A percentile compares a stretch with the other conserved stretches of the same genome.
Evolutionary conservation across 2,329 filamentous ascomycete genomes (phyloP).

Genomic region (Periconia sp.): DNA sequence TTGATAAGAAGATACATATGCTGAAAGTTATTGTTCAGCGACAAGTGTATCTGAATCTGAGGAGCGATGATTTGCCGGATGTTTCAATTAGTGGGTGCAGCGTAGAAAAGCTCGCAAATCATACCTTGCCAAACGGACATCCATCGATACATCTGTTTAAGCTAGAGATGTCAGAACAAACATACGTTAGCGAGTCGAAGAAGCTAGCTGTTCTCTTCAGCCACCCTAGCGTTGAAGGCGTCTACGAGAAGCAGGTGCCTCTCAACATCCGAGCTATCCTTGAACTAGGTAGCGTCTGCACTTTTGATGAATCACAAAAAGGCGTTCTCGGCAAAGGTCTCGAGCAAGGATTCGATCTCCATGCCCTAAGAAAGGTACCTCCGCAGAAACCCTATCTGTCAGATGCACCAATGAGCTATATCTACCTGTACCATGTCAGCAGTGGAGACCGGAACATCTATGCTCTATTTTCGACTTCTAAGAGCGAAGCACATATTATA

Average conservation of each 20-base stretch:
- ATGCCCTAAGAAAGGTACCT: slow-evolving; percentile 71
- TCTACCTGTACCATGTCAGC: slow-evolving; percentile 92
- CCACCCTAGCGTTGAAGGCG: slow-evolving; percentile 92
- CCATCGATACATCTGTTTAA: slow-evolving; percentile 94
- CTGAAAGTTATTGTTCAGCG: slow-evolving; percentile 89
- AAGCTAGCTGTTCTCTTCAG: slow-evolving; percentile 86
- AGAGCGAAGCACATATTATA: slow-evolving; percentile 80
- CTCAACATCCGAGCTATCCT: slow-evolving; percentile 86
- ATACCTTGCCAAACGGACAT: slow-evolving; percentile 93
- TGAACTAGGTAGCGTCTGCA: slow-evolving; percentile 87
- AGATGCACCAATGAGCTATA: slow-evolving; percentile 75
- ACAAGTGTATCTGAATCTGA: slow-evolving; percentile 90
- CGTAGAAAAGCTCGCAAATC: slow-evolving; percentile 91
- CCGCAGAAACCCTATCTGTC: slow-evolving; percentile 77
- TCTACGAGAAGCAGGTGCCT: slow-evolving; percentile 94
- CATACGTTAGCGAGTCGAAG: slow-evolving; percentile 82
- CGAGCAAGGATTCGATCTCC: slow-evolving; percentile 91
- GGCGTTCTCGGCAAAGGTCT: slow-evolving; percentile 92
- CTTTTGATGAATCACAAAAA: slow-evolving; percentile 87
- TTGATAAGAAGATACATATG: slow-evolving; percentile 88
- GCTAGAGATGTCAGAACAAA: slow-evolving; percentile 85
- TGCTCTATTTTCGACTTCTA: slow-evolving; percentile 85
- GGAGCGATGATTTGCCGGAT: slow-evolving; percentile 83
- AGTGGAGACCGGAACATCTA: slow-evolving; percentile 93
- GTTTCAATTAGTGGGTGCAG: slow-evolving; percentile 85